Conservation (phyloP, 2,329 filamentous ascomycete species). For the Leptographium wingfieldii region DNA sequence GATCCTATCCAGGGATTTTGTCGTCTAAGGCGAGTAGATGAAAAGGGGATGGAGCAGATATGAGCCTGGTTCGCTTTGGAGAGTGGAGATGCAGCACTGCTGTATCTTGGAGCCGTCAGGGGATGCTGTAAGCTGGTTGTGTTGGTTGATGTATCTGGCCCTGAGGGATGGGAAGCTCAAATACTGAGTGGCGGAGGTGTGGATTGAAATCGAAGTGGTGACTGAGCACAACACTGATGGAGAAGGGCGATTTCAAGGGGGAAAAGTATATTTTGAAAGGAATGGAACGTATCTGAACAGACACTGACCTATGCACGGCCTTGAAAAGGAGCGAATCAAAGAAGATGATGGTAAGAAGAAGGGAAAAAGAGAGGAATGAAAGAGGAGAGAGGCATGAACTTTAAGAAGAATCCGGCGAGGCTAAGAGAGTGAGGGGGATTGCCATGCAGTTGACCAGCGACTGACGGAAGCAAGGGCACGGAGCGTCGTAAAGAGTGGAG, state of each 20-base stretch:
- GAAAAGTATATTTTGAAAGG: not conserved
- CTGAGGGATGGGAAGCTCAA: not conserved
- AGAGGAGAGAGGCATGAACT: not conserved
- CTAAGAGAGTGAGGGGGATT: not conserved
- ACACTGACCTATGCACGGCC: slow-evolving; percentile 7
- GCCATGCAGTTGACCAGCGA: not conserved
- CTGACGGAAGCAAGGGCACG: not conserved
- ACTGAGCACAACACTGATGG: not conserved
- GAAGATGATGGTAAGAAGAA: slow-evolving; percentile 1
- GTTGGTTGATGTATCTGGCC: not conserved
- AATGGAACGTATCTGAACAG: slow-evolving; percentile 10
- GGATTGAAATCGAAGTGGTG: not conserved
- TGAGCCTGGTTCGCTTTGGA: slow-evolving; percentile 7
- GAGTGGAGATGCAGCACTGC: slow-evolving; percentile 13
- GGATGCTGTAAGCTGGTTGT: slow-evolving; percentile 4
- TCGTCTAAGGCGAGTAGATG: slow-evolving; percentile 5
- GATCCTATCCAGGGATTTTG: not conserved
- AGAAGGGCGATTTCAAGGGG: not conserved
- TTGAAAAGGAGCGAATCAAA: slow-evolving; percentile 9
- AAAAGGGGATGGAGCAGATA: slow-evolving; percentile 1
- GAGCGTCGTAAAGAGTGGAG: not conserved
- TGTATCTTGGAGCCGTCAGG: slow-evolving; percentile 15
- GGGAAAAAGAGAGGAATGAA: not conserved
- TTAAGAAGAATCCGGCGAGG: not conserved
- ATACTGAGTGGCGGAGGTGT: not conserved